Percentiles rank a stretch among this genome's conserved stretches.
phyloP scores from a whole-genome alignment of 768 basidiomycete genomes.

The Piloderma croceum region DNA sequence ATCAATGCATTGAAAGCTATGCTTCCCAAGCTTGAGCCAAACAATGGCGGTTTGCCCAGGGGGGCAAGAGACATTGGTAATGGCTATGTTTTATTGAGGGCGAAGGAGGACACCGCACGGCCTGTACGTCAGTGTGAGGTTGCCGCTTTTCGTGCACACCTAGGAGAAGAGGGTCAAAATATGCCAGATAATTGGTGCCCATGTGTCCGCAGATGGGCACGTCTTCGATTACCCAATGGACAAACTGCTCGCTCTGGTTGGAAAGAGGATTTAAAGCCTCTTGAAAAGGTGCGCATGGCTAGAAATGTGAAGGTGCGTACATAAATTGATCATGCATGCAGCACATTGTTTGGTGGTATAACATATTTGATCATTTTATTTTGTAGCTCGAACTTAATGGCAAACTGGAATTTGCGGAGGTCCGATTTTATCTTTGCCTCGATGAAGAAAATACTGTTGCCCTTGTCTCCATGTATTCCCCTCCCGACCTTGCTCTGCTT shows the following conservation, averaged over 20 bases:
- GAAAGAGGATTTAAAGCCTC: conserved; percentile 8
- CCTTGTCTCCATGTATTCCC: conserved; percentile 17
- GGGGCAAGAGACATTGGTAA: conserved; percentile 9
- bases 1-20: conserved; percentile 12
- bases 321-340: background rate
- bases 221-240: conserved; percentile 17
- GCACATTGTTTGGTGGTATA: background rate
- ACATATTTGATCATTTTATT: background rate
- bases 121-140: background rate
- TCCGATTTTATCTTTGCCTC: conserved; percentile 13
- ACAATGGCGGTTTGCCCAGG: background rate
- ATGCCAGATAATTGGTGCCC: background rate
- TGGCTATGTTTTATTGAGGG: conserved; percentile 12
- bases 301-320: conserved; percentile 15
- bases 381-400: background rate
- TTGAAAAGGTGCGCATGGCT: conserved; percentile 2
- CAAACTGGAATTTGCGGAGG: conserved; percentile 11
- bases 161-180: background rate
- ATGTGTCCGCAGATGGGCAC: conserved; percentile 13
- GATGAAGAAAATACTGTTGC: conserved; percentile 6
- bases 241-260: conserved; percentile 17
- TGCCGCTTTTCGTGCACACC: background rate
- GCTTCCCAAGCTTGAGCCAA: conserved; percentile 8
- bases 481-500: conserved; percentile 11
- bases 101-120: background rate